Percentiles rank a stretch among this genome's conserved stretches.
phyloP scores from a whole-genome alignment of 768 basidiomycete species.

The Ephemerocybe angulata region DNA sequence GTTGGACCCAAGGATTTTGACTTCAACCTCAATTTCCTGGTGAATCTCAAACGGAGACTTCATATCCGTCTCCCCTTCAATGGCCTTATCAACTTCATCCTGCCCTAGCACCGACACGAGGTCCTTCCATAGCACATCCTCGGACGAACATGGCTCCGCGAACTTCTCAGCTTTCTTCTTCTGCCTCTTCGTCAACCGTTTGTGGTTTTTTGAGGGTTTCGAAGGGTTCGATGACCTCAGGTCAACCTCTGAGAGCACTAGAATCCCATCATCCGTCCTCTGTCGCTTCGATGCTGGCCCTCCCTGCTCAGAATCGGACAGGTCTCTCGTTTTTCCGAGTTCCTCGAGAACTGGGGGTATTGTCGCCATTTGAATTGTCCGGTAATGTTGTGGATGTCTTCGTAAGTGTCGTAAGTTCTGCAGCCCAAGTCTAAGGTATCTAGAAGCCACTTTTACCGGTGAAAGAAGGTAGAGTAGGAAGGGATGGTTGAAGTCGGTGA shows the following conservation, averaged over 20 bases:
- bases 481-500: no score
- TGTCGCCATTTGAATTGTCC: not conserved
- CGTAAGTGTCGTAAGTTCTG: not conserved
- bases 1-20: constrained; percentile 59
- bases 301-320: constrained; percentile 11
- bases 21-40: constrained; percentile 64
- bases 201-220: no score
- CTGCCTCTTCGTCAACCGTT: constrained; percentile 26
- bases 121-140: constrained; percentile 75
- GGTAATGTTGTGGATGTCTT: not conserved
- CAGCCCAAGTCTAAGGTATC: no score
- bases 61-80: constrained; percentile 48
- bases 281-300: constrained; percentile 6
- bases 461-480: no score
- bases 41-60: constrained; percentile 57
- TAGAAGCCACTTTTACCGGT: no score
- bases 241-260: not conserved
- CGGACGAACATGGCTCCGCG: constrained; percentile 64
- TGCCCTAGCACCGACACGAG: constrained; percentile 63
- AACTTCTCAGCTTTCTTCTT: constrained; percentile 34
- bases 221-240: no score
- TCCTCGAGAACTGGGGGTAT: not conserved
- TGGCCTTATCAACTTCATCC: constrained; percentile 47
- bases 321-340: constrained; percentile 4
- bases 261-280: not conserved